Evolutionary conservation across 768 basidiomycete species (phyloP), one percentile per base, ranked within the genome.

Genomic region (Tulasnella sp.): DNA sequence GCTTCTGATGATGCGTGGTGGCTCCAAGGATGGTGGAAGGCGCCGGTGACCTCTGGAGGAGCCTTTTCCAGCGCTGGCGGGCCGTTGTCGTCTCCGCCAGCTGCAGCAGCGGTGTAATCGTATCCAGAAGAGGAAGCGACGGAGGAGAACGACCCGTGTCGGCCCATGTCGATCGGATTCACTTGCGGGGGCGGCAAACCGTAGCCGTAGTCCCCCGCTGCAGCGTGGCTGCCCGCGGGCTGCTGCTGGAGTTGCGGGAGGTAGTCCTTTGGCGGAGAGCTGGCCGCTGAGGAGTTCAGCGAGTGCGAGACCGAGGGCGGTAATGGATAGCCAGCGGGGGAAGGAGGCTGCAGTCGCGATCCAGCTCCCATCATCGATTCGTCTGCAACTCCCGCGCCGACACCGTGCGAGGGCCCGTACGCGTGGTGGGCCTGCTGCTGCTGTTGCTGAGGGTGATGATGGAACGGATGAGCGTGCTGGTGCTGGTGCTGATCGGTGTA

Each of bases 281-380:
- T 71, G 70, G 70, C 35, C 3, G 70, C 70, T 37, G 70, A 71
- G 42, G 70, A 71, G 70, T 26, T 71, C 23, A 71, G 32, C 35
- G 70, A 71, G 70, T 71, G 70, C 70, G 70, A 26, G 70, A 71
- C n/a, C n/a, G 70, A 44, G 35, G 26, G 35, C 26, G 10, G 70
- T n/a, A 71, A 71, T 15, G 70, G 70, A 57, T 57, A 57, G 3
- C 55, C 55, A 29, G 39, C 39, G 3, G 55, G 55, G 7, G 55
- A 57, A 23, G 55, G 55, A 18, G 55, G 55, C 3, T 57, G 55
- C 7, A 57, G 20, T 57, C 55, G 55, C 3, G 55, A 10, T 57
- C n/a, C 55, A 26, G 15, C 55, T n/a, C 10, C 55, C 55, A 57
- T n/a, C 23, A 57, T 29, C 55, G 55, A 57, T 23, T 23, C 26